A percentile compares a stretch with the other conserved stretches of the same genome.
Evolutionary conservation across 768 basidiomycete genomes (phyloP).

Genomic region (Cantharellus anzutake): DNA sequence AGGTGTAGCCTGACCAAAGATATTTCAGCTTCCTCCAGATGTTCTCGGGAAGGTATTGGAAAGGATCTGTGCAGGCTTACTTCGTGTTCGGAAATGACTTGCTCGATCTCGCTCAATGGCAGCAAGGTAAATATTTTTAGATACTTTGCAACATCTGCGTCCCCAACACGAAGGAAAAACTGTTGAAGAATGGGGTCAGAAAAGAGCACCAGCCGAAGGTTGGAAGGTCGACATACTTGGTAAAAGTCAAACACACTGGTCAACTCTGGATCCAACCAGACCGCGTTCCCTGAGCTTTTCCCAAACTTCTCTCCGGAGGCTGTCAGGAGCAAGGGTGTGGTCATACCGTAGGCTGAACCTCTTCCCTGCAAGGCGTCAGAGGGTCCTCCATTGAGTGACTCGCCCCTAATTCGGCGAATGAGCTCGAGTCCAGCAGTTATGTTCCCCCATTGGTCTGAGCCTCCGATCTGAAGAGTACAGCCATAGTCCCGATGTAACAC

Average conservation of each 20-base stretch:
- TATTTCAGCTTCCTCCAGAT: conserved; percentile 10
- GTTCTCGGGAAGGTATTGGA: neutral
- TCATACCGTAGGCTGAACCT: conserved; percentile 52
- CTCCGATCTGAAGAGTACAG: conserved; percentile 82
- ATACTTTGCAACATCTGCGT: conserved; percentile 62
- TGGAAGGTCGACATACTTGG: conserved; percentile 35
- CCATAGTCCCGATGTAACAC: conserved; percentile 40
- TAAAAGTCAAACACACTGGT: conserved; percentile 91
- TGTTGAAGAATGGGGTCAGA: conserved; percentile 16
- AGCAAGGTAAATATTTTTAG: conserved; percentile 72
- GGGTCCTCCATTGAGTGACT: neutral
- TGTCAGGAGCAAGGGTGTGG: conserved; percentile 86
- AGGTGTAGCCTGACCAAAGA: conserved; percentile 12
- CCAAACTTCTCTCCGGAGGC: conserved; percentile 88
- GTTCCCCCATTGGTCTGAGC: conserved; percentile 98
- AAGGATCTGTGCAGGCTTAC: conserved; percentile 20
- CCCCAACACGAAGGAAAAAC: conserved; percentile 78
- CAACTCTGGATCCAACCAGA: conserved; percentile 65
- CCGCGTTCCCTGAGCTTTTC: conserved; percentile 88
- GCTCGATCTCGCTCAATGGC: conserved; percentile 33
- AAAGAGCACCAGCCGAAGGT: neutral
- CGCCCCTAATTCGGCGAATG: conserved; percentile 25
- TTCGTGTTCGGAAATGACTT: conserved; percentile 36
- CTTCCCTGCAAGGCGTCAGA: neutral
- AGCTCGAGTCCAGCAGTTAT: conserved; percentile 87